A percentile compares a stretch with the other conserved stretches of the same genome.
These are phyloP conservation scores for Scenedesmus sp. DNA, from an alignment of 163 green algal species.

Conservation along the genomic window DNA sequence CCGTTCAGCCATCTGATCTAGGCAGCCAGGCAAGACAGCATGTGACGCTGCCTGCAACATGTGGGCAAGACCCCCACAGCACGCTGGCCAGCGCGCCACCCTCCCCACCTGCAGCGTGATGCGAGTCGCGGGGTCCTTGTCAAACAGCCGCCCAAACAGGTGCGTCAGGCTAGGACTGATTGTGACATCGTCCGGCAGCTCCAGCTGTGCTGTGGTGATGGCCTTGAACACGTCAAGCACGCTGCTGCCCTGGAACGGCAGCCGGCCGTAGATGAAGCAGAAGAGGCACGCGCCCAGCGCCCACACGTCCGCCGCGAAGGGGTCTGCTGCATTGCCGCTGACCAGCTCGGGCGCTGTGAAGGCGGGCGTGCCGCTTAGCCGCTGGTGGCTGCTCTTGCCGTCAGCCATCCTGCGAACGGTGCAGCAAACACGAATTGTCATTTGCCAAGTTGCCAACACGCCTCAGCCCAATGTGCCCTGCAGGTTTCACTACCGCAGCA, in stretches of 20 bases:
- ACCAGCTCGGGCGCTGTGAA: conserved; percentile 95
- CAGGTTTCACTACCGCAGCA: not conserved
- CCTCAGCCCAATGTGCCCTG: too few species aligned
- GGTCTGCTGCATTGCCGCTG: conserved; percentile 54
- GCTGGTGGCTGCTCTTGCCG: conserved; percentile 54
- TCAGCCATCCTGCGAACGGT: conserved; percentile 49
- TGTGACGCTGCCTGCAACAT: too few species aligned
- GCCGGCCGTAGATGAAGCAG: conserved; percentile 68
- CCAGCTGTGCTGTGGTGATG: conserved; percentile 62
- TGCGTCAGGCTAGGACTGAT: conserved; percentile 69
- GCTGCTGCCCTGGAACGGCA: conserved; percentile 66
- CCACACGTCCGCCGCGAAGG: conserved; percentile 72
- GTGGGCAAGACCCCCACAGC: too few species aligned
- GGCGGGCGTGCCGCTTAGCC: conserved; percentile 87
- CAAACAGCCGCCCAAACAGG: conserved; percentile 79
- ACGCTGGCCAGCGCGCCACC: not conserved
- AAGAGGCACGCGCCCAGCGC: conserved; percentile 71
- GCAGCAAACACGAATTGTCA: not conserved
- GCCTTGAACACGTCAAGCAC: conserved; percentile 68
- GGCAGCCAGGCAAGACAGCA: too few species aligned
- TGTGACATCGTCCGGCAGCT: conserved; percentile 62
- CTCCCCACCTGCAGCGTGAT: conserved; percentile 52
- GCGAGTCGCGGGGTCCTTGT: conserved; percentile 69
- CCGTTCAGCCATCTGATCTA: too few species aligned
- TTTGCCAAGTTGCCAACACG: too few species aligned